A percentile compares a stretch with the other conserved stretches of the same genome.
Conservation (phyloP, 371 early-diverging fungal genomes). For the Mortierella sp. region DNA sequence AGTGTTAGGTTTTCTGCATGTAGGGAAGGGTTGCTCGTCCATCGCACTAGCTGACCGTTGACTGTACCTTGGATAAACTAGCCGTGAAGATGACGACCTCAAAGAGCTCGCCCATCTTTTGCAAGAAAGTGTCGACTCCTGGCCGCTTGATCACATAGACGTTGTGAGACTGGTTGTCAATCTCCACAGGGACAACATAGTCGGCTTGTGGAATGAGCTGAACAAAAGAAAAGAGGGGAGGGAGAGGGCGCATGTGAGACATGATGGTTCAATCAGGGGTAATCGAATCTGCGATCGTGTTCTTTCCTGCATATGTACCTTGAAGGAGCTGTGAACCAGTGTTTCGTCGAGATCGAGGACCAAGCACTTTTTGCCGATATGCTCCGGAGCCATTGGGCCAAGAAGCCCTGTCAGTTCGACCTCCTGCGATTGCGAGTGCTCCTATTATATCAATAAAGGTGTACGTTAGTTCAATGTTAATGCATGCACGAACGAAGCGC, state of each 20-base stretch:
- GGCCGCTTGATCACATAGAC: conserved; percentile 97
- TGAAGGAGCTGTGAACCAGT: conserved; percentile 88
- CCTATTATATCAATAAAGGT: conserved; percentile 14
- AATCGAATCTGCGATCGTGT: too few species aligned
- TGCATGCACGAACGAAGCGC: conserved; percentile 1
- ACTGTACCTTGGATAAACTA: conserved; percentile 86
- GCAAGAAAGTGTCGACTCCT: conserved; percentile 93
- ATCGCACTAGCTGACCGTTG: not conserved
- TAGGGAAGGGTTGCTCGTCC: too few species aligned
- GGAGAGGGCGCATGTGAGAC: not conserved
- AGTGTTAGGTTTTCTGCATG: too few species aligned
- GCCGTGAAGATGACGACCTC: conserved; percentile 98
- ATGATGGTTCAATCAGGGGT: not conserved
- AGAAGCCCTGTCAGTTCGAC: conserved; percentile 47
- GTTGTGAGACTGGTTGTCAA: conserved; percentile 91
- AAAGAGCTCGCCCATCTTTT: conserved; percentile 85
- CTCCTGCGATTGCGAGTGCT: conserved; percentile 28
- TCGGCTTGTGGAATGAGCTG: conserved; percentile 85
- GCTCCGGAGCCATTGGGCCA: conserved; percentile 57
- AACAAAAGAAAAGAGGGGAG: not conserved
- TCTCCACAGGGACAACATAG: conserved; percentile 88
- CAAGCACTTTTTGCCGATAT: conserved; percentile 79
- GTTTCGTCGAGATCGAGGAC: conserved; percentile 92
- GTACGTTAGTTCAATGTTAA: not conserved
- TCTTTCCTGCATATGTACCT: conserved; percentile 37